Evolutionary conservation across 768 basidiomycete species (phyloP), one percentile per base, ranked within the genome.

Genomic region (Mycena haematopus): DNA sequence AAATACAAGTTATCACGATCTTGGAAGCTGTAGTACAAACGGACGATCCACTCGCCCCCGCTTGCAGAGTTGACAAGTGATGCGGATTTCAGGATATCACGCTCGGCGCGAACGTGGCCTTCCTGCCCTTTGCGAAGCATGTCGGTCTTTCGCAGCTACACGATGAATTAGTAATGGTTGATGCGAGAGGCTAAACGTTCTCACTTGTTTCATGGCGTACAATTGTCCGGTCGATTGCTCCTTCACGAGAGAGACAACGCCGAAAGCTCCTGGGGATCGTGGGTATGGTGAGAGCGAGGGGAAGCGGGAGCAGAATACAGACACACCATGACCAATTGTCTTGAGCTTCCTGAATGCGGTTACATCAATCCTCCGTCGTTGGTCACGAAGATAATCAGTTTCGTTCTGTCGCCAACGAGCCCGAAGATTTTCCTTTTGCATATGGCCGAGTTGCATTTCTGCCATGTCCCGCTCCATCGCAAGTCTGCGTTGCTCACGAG

Each of bases 111-210:
- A 72, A 97, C 92, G 76, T 98, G 96, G 1, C 95, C 96, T 78
- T 98, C 96, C 76, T 98, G 96, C 24, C 95, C 93, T 80, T 95
- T 96, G 55, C 93, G 89, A 72, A 96, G 83, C 94, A 96, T 95
- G 76, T 95, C 93, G 64, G 86, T 86, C 79, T 93, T 94, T 66
- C 92, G 86, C 73, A 93, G 79, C 91, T 92, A 71, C n/a, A n/a
- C n/a, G 68, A 65, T 66, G 68, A 58, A 44, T 69, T 63, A 73
- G 47, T 57, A 25, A 56, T 15, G 8, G 36, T 36, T 36, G 15
- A 25, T 45, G 46, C 69, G 31, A 58, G 31, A 24, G 52, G 56
- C 9, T 35, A 27, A 13, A 54, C 45, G 40, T 24, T 33, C 66
- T 75, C 72, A 93, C 92, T 89, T 98, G 92, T 76, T 98, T 99